Evolutionary conservation across 495 filamentous ascomycete genomes (phyloP).

Genomic region (Annulohypoxylon nitens): DNA sequence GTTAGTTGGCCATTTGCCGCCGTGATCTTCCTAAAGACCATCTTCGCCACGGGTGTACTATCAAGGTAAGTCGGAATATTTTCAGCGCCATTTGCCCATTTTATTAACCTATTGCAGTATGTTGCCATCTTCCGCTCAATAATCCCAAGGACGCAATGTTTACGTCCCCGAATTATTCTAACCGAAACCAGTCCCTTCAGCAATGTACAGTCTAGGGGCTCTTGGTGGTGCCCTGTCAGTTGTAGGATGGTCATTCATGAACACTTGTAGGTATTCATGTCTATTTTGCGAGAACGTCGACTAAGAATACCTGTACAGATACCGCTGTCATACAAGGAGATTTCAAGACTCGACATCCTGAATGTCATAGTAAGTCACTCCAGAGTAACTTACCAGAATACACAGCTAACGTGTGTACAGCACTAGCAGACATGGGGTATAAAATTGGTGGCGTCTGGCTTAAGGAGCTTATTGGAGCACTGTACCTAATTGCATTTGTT

Average conservation of each 20-base stretch:
- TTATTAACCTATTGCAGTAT: slow-evolving; percentile 37
- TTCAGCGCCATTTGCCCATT: neutral
- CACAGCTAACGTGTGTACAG: slow-evolving; percentile 5
- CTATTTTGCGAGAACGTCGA: neutral
- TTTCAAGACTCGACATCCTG: slow-evolving; percentile 54
- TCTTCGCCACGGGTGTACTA: slow-evolving; percentile 62
- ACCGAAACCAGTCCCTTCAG: slow-evolving; percentile 45
- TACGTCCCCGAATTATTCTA: slow-evolving; percentile 46
- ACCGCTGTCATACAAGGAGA: slow-evolving; percentile 53
- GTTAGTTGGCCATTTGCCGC: slow-evolving; percentile 68
- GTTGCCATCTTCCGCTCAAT: neutral
- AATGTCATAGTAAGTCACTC: slow-evolving; percentile 52
- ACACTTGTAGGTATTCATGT: slow-evolving; percentile 47
- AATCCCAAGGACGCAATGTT: neutral
- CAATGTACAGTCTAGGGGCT: slow-evolving; percentile 59
- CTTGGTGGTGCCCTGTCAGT: slow-evolving; percentile 57
- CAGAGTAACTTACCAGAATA: neutral
- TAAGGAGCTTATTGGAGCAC: slow-evolving; percentile 54
- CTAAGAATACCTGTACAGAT: slow-evolving; percentile 15
- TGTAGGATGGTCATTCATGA: slow-evolving; percentile 58
- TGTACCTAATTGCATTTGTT: slow-evolving; percentile 64
- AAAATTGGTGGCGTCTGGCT: slow-evolving; percentile 51
- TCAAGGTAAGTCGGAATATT: slow-evolving; percentile 19
- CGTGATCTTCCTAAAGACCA: slow-evolving; percentile 70
- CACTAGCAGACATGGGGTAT: slow-evolving; percentile 55